These are phyloP conservation scores for Candida vartiovaarae DNA, from an alignment of 805 yeast genomes.

Conservation along the genomic window DNA sequence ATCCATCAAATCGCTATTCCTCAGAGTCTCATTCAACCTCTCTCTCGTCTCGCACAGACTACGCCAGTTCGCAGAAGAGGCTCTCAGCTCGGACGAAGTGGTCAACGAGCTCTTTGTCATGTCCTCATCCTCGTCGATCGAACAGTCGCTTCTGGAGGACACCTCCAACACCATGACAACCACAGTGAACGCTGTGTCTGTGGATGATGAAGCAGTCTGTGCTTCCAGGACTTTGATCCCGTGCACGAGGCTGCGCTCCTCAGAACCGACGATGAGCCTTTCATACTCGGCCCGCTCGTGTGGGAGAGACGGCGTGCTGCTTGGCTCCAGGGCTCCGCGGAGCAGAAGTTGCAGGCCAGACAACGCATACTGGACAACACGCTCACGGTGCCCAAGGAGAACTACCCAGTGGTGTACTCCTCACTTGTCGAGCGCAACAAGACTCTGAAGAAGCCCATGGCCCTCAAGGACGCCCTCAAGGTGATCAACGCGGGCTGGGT, in stretches of 20 bases:
- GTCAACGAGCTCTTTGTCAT: slow-evolving; percentile 43
- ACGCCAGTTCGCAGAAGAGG: slow-evolving; percentile 40
- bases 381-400: slow-evolving; percentile 36
- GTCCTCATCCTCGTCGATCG: slow-evolving; percentile 27
- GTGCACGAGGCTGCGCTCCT: slow-evolving; percentile 21
- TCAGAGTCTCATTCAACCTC: slow-evolving; percentile 33
- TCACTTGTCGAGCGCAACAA: slow-evolving; percentile 65
- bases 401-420: slow-evolving; percentile 57
- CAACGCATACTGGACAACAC: slow-evolving; percentile 17
- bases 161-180: slow-evolving; percentile 1
- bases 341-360: slow-evolving; percentile 11
- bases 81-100: slow-evolving; percentile 41
- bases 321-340: slow-evolving; percentile 49
- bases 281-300: slow-evolving; percentile 46
- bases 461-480: slow-evolving; percentile 62
- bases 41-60: slow-evolving; percentile 29
- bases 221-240: slow-evolving; percentile 24
- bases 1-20: slow-evolving; percentile 27
- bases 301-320: slow-evolving; percentile 66
- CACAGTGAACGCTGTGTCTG: neutral
- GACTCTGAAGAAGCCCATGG: slow-evolving; percentile 61
- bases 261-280: slow-evolving; percentile 25
- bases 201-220: slow-evolving; percentile 5
- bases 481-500: slow-evolving; percentile 84
- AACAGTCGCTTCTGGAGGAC: slow-evolving; percentile 23